phyloP scores from a whole-genome alignment of 352 stramenopile genomes.

The Phytophthora hibernalis region DNA sequence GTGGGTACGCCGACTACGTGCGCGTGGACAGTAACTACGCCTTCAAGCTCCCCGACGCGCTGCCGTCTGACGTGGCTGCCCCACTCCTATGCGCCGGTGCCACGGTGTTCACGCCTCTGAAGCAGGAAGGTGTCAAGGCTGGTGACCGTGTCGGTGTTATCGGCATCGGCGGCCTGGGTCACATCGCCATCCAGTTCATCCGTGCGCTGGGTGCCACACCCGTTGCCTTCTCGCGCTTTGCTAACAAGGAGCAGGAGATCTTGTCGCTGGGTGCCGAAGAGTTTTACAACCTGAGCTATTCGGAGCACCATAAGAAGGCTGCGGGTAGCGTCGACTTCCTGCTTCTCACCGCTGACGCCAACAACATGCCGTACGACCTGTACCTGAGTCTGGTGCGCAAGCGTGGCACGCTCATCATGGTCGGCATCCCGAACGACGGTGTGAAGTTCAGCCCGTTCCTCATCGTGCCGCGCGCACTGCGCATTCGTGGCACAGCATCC shows the following conservation, averaged over 20 bases:
- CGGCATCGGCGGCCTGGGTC: slow-evolving; percentile 15
- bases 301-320: slow-evolving; percentile 17
- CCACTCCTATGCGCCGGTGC: slow-evolving; percentile 17
- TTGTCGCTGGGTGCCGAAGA: slow-evolving; percentile 16
- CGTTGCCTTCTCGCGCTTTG: slow-evolving; percentile 20
- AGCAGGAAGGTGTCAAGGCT: slow-evolving; percentile 22
- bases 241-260: slow-evolving; percentile 26
- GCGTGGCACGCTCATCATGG: slow-evolving; percentile 40
- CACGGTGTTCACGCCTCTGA: slow-evolving; percentile 22
- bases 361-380: slow-evolving; percentile 19
- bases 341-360: slow-evolving; percentile 4
- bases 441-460: slow-evolving; percentile 56
- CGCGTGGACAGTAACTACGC: slow-evolving; percentile 36
- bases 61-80: slow-evolving; percentile 8
- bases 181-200: slow-evolving; percentile 31
- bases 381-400: slow-evolving; percentile 64
- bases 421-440: slow-evolving; percentile 64
- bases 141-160: slow-evolving; percentile 23
- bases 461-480: slow-evolving; percentile 26
- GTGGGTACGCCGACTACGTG: slow-evolving; percentile 37
- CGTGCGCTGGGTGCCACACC: slow-evolving; percentile 17
- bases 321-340: slow-evolving; percentile 10
- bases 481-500: slow-evolving; percentile 11
- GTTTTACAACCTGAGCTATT: slow-evolving; percentile 24
- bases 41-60: slow-evolving; percentile 23